Conservation (phyloP, 2,329 filamentous ascomycete species). For the Monilinia vaccinii-corymbosi region DNA sequence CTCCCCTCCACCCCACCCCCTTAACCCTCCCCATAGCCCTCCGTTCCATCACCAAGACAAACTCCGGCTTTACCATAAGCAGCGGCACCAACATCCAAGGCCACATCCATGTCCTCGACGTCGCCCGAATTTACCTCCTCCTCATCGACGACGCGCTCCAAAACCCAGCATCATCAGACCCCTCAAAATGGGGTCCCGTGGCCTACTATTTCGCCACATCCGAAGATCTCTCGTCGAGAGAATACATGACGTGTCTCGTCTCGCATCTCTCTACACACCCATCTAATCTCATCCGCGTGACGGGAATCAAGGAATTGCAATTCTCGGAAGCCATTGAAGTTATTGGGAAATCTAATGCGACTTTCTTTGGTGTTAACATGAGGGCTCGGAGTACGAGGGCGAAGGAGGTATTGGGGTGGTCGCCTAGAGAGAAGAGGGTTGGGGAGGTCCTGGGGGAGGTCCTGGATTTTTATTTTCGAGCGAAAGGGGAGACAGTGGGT, state of each 20-base stretch:
- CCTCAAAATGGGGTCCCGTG: constrained; percentile 7
- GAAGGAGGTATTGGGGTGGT: not conserved
- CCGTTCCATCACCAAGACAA: not conserved
- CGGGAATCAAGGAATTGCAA: not conserved
- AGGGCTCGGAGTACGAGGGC: constrained; percentile 9
- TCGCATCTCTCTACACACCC: not conserved
- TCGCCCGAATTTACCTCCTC: constrained; percentile 10
- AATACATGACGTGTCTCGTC: constrained; percentile 7
- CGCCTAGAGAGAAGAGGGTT: constrained; percentile 1
- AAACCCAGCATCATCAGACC: not conserved
- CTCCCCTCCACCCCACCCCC: constrained; percentile 11
- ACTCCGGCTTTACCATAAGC: constrained; percentile 12
- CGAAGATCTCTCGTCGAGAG: not conserved
- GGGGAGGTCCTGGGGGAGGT: constrained; percentile 6
- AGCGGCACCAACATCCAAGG: constrained; percentile 2
- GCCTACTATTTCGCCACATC: constrained; percentile 13
- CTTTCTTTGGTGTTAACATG: constrained; percentile 11
- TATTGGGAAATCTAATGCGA: not conserved
- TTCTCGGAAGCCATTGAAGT: not conserved
- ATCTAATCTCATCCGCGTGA: not conserved
- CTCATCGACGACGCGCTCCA: constrained; percentile 8
- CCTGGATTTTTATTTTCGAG: not conserved
- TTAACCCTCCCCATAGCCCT: constrained; percentile 4
- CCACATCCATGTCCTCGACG: constrained; percentile 16
- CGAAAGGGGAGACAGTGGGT: not conserved